Conservation (phyloP, 2,329 filamentous ascomycete genomes). For the Acrodontium crateriforme region DNA sequence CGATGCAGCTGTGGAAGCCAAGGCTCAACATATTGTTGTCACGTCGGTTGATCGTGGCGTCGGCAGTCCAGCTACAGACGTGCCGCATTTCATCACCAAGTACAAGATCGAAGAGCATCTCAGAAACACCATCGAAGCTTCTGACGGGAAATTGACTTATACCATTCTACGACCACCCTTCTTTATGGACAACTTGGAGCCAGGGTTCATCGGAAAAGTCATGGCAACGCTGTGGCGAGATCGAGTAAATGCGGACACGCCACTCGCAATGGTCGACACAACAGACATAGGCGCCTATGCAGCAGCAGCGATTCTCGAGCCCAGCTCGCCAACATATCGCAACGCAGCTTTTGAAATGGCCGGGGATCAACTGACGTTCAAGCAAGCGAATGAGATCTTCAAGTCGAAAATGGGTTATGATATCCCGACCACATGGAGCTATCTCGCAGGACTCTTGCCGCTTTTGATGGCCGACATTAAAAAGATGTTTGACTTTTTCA, state of each 20-base stretch:
- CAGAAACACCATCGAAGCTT: constrained; percentile 31
- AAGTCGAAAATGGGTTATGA: constrained; percentile 31
- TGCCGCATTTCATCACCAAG: constrained; percentile 46
- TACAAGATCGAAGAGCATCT: constrained; percentile 49
- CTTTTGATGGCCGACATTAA: constrained; percentile 26
- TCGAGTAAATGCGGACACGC: too few relatives aligned
- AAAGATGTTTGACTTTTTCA: constrained; percentile 33
- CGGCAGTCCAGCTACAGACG: constrained; percentile 36
- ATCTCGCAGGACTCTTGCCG: constrained; percentile 30
- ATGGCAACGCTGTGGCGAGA: too few relatives aligned
- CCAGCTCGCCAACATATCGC: constrained; percentile 32
- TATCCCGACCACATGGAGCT: constrained; percentile 31
- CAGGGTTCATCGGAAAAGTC: constrained; percentile 36
- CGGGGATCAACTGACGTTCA: constrained; percentile 39
- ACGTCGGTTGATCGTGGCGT: constrained; percentile 51
- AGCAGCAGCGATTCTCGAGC: constrained; percentile 33
- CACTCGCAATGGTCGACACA: constrained; percentile 29
- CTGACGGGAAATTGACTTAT: constrained; percentile 40
- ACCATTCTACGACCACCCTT: constrained; percentile 45
- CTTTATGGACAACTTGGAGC: constrained; percentile 50
- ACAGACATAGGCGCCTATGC: constrained; percentile 41
- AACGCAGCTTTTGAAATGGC: constrained; percentile 38
- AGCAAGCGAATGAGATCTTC: constrained; percentile 34
- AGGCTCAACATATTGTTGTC: constrained; percentile 51
- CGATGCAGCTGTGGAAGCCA: constrained; percentile 41